Evolutionary conservation across 306 rosid species (phyloP).

Genomic region (Acacia melanoxylon): DNA sequence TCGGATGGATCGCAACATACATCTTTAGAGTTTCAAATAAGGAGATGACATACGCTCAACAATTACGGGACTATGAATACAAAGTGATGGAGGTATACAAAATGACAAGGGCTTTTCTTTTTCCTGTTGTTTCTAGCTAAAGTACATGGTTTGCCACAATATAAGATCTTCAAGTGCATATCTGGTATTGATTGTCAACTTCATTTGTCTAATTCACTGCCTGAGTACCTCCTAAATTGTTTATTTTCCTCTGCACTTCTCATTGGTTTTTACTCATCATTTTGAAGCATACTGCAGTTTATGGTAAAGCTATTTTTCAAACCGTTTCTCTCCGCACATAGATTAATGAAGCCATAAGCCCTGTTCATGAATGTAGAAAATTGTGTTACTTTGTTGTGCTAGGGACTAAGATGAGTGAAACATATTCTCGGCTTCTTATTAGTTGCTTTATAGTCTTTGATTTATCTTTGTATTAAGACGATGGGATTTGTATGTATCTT

Average conservation of each 20-base stretch:
- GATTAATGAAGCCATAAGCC: not conserved
- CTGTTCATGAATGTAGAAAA: not conserved
- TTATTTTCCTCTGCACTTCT: not conserved
- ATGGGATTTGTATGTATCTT: not conserved
- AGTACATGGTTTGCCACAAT: constrained; percentile 12
- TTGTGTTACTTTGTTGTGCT: not conserved
- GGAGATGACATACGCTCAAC: constrained; percentile 98
- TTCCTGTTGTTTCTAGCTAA: constrained; percentile 24
- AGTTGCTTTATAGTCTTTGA: constrained; percentile 5
- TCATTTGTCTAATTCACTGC: constrained; percentile 5
- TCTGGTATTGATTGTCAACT: constrained; percentile 14
- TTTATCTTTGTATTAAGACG: not conserved
- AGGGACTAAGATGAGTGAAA: not conserved
- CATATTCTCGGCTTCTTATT: not conserved
- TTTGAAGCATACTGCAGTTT: constrained; percentile 19
- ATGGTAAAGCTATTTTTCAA: constrained; percentile 3
- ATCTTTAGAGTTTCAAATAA: constrained; percentile 94
- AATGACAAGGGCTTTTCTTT: constrained; percentile 2
- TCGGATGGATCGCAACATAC: constrained; percentile 94
- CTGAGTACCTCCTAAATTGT: constrained; percentile 1
- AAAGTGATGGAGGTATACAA: constrained; percentile 89
- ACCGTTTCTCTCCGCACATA: not conserved
- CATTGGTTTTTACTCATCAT: constrained; percentile 9
- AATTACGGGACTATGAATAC: constrained; percentile 84
- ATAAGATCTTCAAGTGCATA: constrained; percentile 22